These are phyloP conservation scores for Anisodus tanguticus DNA, from an alignment of 257 asterid genomes.

Conservation along the genomic window DNA sequence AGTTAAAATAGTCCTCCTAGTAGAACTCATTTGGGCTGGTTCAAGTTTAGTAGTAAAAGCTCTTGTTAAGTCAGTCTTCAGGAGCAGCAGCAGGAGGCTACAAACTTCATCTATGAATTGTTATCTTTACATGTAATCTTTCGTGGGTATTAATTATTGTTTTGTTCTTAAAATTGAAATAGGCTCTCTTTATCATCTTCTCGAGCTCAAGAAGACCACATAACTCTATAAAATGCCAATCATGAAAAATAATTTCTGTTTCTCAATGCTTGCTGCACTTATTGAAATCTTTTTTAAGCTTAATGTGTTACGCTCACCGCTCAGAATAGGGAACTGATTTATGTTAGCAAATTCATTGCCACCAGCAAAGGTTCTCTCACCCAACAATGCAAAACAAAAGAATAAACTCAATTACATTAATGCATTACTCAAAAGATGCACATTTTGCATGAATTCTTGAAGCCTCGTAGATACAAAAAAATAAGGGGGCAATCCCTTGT, in stretches of 20 bases:
- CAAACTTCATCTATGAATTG: not conserved
- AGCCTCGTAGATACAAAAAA: not conserved
- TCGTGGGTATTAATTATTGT: not conserved
- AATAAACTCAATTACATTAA: not conserved
- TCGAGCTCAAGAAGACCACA: not conserved
- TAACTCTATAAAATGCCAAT: not conserved
- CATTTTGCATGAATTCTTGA: not conserved
- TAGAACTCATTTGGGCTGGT: not conserved
- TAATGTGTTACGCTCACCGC: no score
- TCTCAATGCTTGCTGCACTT: not conserved
- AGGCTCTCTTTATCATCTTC: not conserved
- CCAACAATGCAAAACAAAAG: not conserved
- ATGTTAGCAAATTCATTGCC: not conserved
- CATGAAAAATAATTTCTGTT: not conserved
- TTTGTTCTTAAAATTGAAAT: not conserved
- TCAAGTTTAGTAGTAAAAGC: not conserved
- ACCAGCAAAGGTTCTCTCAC: not conserved
- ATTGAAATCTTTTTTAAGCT: not conserved
- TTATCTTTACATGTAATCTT: not conserved
- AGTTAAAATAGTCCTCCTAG: conserved; percentile 62
- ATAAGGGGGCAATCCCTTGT: not conserved
- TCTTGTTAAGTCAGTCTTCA: not conserved
- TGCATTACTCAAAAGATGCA: not conserved
- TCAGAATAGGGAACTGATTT: not conserved
- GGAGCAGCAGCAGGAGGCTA: not conserved